phyloP scores from a whole-genome alignment of 2,329 filamentous ascomycete species.

The Neopestalotiopsis rosae region DNA sequence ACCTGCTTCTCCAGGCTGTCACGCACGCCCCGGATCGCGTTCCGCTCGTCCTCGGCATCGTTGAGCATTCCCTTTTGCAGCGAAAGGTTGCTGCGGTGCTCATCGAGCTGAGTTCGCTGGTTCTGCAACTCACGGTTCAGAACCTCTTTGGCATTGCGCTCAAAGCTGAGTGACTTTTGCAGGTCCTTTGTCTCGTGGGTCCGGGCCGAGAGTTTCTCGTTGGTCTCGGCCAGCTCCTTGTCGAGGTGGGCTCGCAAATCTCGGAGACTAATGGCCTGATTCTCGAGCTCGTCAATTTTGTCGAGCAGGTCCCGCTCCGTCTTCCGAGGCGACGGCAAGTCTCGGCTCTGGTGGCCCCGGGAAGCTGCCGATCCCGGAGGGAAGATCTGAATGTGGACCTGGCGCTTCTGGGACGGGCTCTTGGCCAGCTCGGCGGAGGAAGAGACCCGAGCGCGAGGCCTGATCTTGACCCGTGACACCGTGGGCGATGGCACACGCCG shows the following conservation, averaged over 20 bases:
- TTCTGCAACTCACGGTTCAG: slow-evolving; percentile 39
- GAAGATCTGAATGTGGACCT: slow-evolving; percentile 37
- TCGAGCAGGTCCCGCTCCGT: slow-evolving; percentile 36
- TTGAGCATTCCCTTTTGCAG: slow-evolving; percentile 34
- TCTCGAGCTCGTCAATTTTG: slow-evolving; percentile 43
- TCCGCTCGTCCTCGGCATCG: slow-evolving; percentile 40
- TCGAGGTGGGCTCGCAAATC: slow-evolving; percentile 35
- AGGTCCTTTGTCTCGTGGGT: slow-evolving; percentile 36
- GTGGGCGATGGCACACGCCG: slow-evolving; percentile 31
- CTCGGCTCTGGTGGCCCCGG: slow-evolving; percentile 22
- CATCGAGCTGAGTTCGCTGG: slow-evolving; percentile 41
- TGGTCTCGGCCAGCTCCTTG: slow-evolving; percentile 36
- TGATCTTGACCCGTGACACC: slow-evolving; percentile 30
- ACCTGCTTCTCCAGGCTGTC: slow-evolving; percentile 32
- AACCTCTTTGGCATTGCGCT: slow-evolving; percentile 39
- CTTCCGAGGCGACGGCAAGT: slow-evolving; percentile 32
- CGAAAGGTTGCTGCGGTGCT: slow-evolving; percentile 41
- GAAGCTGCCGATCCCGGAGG: slow-evolving; percentile 24
- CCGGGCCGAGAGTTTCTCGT: slow-evolving; percentile 34
- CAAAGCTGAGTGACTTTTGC: slow-evolving; percentile 32
- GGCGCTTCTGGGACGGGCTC: slow-evolving; percentile 32
- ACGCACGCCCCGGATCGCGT: slow-evolving; percentile 34
- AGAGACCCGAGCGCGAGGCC: slow-evolving; percentile 27
- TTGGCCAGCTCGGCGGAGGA: slow-evolving; percentile 30
- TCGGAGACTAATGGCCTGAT: slow-evolving; percentile 37